Conservation (phyloP, 495 filamentous ascomycete genomes). For the Melanomma pulvis-pyrius region DNA sequence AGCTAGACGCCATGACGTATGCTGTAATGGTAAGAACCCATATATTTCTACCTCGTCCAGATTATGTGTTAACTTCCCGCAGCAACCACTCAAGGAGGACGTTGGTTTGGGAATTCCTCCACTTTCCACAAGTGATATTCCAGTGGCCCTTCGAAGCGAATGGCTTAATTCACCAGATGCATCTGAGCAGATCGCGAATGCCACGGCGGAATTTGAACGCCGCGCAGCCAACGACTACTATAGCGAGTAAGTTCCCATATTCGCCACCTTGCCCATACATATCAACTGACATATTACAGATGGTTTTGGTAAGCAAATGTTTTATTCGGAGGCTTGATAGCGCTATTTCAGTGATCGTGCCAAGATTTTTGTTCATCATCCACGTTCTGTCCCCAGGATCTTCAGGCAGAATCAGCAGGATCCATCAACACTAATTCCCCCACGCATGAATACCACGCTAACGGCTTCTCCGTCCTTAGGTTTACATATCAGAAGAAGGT, state of each 20-base stretch:
- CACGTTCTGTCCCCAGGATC: neutral
- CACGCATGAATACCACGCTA: neutral
- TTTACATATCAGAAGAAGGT: slow-evolving; percentile 53
- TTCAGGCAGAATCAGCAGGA: too few species aligned
- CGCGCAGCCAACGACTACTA: slow-evolving; percentile 53
- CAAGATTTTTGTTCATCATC: neutral
- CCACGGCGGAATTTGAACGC: slow-evolving; percentile 55
- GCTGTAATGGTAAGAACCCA: slow-evolving; percentile 44
- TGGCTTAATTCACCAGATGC: slow-evolving; percentile 41
- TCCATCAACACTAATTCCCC: too few species aligned
- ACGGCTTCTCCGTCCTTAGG: slow-evolving; percentile 52
- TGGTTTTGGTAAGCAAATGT: neutral
- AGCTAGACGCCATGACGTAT: slow-evolving; percentile 57
- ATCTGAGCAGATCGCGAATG: slow-evolving; percentile 49
- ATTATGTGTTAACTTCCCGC: neutral
- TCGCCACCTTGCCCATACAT: neutral
- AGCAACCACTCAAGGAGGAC: slow-evolving; percentile 49
- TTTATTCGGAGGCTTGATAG: too few species aligned
- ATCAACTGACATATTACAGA: slow-evolving; percentile 1
- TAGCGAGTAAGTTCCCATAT: slow-evolving; percentile 40
- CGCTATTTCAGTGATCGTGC: neutral
- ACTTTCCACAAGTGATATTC: slow-evolving; percentile 47
- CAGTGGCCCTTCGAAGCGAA: slow-evolving; percentile 44
- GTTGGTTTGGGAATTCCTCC: slow-evolving; percentile 55
- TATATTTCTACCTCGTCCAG: too few species aligned